Evolutionary conservation across 2,329 filamentous ascomycete species (phyloP).

Genomic region (Kalmusia sp.): DNA sequence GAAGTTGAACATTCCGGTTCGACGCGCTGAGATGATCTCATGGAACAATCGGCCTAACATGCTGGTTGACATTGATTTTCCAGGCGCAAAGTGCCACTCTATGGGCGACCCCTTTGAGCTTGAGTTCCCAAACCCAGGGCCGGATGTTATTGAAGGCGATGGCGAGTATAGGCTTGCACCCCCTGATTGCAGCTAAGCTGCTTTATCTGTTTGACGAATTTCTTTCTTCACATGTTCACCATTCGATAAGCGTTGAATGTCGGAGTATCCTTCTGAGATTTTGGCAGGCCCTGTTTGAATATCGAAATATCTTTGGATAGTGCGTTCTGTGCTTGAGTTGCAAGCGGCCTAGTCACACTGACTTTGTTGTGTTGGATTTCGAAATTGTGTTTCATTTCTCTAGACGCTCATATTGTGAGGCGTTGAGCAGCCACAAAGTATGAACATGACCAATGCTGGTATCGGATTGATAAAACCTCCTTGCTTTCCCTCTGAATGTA

Average conservation of each 20-base stretch:
- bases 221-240: not conserved
- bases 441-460: too few relatives aligned
- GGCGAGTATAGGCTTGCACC: slow-evolving; percentile 52
- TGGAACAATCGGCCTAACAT: slow-evolving; percentile 51
- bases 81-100: slow-evolving; percentile 47
- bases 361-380: too few relatives aligned
- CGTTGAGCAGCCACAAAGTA: too few relatives aligned
- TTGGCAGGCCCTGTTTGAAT: not conserved
- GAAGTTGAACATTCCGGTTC: slow-evolving; percentile 27
- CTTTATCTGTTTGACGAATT: too few relatives aligned
- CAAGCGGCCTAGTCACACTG: too few relatives aligned
- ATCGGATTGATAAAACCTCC: too few relatives aligned
- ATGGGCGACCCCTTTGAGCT: slow-evolving; percentile 49
- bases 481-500: too few relatives aligned
- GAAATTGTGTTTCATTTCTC: too few relatives aligned
- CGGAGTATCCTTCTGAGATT: not conserved
- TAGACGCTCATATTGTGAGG: too few relatives aligned
- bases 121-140: slow-evolving; percentile 52
- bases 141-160: slow-evolving; percentile 53
- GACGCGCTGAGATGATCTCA: slow-evolving; percentile 40
- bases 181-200: slow-evolving; percentile 32
- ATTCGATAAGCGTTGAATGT: not conserved
- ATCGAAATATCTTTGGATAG: not conserved
- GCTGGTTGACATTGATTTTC: slow-evolving; percentile 49
- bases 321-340: too few relatives aligned